Base-by-base conservation (phyloP, 2,329 filamentous ascomycete genomes). In the Ciborinia camelliae region DNA sequence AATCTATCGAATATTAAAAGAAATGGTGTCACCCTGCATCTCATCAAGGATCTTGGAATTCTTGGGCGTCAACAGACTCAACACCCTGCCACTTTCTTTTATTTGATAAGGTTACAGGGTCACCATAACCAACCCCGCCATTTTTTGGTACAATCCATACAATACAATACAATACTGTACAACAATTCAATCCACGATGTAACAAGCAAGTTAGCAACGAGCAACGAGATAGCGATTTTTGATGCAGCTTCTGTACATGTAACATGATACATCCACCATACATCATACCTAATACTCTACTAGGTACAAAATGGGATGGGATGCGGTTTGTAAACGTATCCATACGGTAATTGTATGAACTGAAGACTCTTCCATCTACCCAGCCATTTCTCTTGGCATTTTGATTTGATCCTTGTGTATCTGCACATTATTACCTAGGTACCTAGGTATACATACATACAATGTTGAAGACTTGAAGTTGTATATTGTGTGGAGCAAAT, bases 41-140 rank as follows among this genome's bases (percentile, higher is more conserved):
- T 18, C 15, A 30, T 28, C 50, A 37, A 39, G 60, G 48, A 47
- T 54, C 35, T 45, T n/a, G n/a, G n/a, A n/a, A n/a, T n/a, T n/a
- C n/a, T 63, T 54, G 59, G 59, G 48, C 59, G 59, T 37, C 59
- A 55, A 62, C 7, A 45, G 23, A 5, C 12, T 8, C 35, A n/a
- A n/a, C 35, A 10, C n/a, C 61, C 61, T 45, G 61, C 61, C 61
- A 63, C 61, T 63, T 57, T 30, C 43, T 63, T 58, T 62, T 35
- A 32, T 48, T 28, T 47, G 28, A 9, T 20, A 12, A 35, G 12
- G 12, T 20, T 15, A 47, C 28, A 45, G 47, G 41, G 18, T n/a
- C n/a, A n/a, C 18, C 41, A 43, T 23, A 47, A n/a, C 60, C 62
- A 63, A 59, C 62, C 62, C 52, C 62, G 62, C 32, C 41, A 63